Base-by-base conservation (phyloP, 805 yeast species). In the Schizosaccharomyces osmophilus region DNA sequence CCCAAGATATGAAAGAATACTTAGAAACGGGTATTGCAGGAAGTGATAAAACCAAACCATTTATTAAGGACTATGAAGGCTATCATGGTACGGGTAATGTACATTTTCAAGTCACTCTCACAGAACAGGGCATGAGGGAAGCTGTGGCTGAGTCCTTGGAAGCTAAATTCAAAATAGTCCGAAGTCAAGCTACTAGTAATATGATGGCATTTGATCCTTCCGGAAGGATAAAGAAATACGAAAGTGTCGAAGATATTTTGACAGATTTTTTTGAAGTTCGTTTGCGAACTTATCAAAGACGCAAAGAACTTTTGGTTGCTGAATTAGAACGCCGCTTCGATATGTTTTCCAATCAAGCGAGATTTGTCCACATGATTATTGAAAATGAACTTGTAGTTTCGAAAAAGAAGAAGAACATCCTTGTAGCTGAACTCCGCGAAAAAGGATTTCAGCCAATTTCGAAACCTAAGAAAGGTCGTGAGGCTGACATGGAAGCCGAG, bases 151-250 rank as follows among this genome's bases (percentile, higher is more conserved):
- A 84, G 29, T 98, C 98, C 0, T 75, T 87, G 62, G 79, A 85
- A 67, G 95, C 87, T 68, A 77, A 88, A 69, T 93, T 93, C 74
- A 88, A 85, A 69, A 77, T 93, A 61, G 74, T 81, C 5, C 76
- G 87, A 0, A 74, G 84, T 5, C 74, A 93, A 51, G 82, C 78
- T 69, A 75, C 87, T 64, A 78, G 83, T 58, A 93, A 93, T 70
- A 89, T 93, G 95, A 96, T 93, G 62, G 94, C 96, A 0, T 93
- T 93, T 73, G 97, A 93, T 73, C 80, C 95, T 3, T 78, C 78
- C 59, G 95, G 96, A 48, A 80, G 89, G 65, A 86, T 93, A 67
- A 85, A 84, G 69, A 87, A 81, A 70, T 93, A 88, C 71, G 84
- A 82, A 13, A 75, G 76, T 60, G 84, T 84, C 1, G 79, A 80